Percentiles rank a stretch among this genome's conserved stretches.
Evolutionary conservation across 306 rosid species (phyloP).

Genomic region (Astragalus glycyphyllos): DNA sequence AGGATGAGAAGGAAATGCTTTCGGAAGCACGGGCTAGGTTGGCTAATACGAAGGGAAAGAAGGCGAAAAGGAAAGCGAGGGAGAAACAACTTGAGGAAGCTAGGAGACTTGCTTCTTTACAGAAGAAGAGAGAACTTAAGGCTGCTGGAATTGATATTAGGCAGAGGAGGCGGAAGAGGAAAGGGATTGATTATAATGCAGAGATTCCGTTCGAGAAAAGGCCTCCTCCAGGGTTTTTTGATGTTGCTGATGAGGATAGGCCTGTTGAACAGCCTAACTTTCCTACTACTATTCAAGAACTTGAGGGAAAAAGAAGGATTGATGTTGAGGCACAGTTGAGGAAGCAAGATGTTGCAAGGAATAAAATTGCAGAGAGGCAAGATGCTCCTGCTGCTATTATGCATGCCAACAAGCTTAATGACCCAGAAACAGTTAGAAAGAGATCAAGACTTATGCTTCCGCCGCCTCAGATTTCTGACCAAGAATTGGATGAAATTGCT

Average conservation of each 20-base stretch:
- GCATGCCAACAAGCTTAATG: constrained; percentile 92
- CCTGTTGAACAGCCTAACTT: constrained; percentile 74
- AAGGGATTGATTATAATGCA: constrained; percentile 89
- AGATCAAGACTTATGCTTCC: constrained; percentile 96
- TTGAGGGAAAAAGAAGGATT: constrained; percentile 88
- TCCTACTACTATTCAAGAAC: constrained; percentile 94
- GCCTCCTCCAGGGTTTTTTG: constrained; percentile 94
- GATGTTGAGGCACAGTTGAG: constrained; percentile 83
- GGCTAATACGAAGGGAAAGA: constrained; percentile 92
- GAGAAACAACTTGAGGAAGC: constrained; percentile 99
- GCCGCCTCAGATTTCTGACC: constrained; percentile 92
- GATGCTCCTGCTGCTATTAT: constrained; percentile 90
- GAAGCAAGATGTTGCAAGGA: constrained; percentile 86
- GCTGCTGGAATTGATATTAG: constrained; percentile 94
- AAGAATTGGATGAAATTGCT: constrained; percentile 93
- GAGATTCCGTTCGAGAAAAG: constrained; percentile 95
- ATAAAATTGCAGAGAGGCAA: constrained; percentile 87
- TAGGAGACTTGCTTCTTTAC: constrained; percentile 97
- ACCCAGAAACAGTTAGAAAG: constrained; percentile 91
- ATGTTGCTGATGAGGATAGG: constrained; percentile 78
- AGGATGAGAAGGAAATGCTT: constrained; percentile 99
- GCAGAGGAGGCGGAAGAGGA: constrained; percentile 89
- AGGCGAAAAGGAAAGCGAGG: constrained; percentile 94
- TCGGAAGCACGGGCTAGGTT: constrained; percentile 96
- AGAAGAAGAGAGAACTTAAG: constrained; percentile 89